Percentiles rank a stretch among this genome's conserved stretches.
Evolutionary conservation across 257 asterid species (phyloP).

Genomic region (Jacaranda mimosifolia): DNA sequence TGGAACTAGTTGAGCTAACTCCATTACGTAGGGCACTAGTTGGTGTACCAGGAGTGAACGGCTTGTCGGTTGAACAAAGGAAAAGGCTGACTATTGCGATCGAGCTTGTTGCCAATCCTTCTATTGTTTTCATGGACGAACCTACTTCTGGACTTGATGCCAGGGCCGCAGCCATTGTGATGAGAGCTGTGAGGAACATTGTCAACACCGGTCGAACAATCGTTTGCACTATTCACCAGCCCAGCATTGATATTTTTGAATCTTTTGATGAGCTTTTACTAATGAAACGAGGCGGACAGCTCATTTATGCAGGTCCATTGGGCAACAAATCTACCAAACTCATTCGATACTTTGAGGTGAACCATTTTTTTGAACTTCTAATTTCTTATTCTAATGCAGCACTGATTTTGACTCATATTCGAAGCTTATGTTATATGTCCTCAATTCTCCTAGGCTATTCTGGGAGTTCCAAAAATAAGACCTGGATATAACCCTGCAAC

Average conservation of each 20-base stretch:
- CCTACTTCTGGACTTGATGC: constrained; percentile 96
- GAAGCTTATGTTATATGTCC: neutral
- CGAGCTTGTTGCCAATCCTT: constrained; percentile 92
- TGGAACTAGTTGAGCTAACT: constrained; percentile 83
- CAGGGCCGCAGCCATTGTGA: constrained; percentile 91
- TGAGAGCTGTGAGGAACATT: constrained; percentile 93
- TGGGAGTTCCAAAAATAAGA: constrained; percentile 69
- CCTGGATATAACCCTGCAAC: constrained; percentile 90
- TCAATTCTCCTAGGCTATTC: constrained; percentile 54
- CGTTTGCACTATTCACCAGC: constrained; percentile 95
- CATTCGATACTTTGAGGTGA: constrained; percentile 84
- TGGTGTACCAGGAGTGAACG: constrained; percentile 86
- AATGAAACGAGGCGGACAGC: constrained; percentile 89
- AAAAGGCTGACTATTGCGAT: constrained; percentile 85
- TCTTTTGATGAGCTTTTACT: constrained; percentile 91
- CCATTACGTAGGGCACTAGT: constrained; percentile 69
- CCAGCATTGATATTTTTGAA: constrained; percentile 88
- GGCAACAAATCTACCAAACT: constrained; percentile 78
- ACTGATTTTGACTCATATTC: constrained; percentile 25
- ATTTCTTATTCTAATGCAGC: neutral
- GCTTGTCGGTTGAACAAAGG: constrained; percentile 86
- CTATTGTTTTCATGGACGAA: constrained; percentile 92
- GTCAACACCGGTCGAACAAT: constrained; percentile 90
- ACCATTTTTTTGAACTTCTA: constrained; percentile 7
- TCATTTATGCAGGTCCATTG: constrained; percentile 89